phyloP scores from a whole-genome alignment of 2,329 filamentous ascomycete species.

The Phoma sp. region DNA sequence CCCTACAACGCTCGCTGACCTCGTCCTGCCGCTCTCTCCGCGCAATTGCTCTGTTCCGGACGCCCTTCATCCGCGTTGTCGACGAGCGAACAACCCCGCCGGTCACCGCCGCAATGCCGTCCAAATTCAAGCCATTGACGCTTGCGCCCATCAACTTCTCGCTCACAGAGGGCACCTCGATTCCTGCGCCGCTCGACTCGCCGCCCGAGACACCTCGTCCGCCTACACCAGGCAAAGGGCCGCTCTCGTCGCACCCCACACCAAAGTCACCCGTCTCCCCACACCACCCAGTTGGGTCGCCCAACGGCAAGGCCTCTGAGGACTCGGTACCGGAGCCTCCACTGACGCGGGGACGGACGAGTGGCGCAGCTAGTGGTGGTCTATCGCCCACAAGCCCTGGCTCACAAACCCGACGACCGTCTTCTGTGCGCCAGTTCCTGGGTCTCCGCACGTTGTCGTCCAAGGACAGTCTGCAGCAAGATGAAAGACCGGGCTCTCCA shows the following conservation, averaged over 20 bases:
- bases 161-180: constrained; percentile 52
- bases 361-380: constrained; percentile 38
- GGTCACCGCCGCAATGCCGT: constrained; percentile 33
- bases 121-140: constrained; percentile 48
- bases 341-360: constrained; percentile 33
- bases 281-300: constrained; percentile 23
- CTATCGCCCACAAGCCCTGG: constrained; percentile 43
- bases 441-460: constrained; percentile 49
- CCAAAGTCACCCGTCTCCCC: constrained; percentile 41
- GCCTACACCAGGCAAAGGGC: constrained; percentile 49
- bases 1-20: constrained; percentile 22
- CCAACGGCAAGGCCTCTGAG: constrained; percentile 28
- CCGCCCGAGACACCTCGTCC: constrained; percentile 49
- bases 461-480: constrained; percentile 43
- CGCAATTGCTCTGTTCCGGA: constrained; percentile 23
- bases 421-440: constrained; percentile 52
- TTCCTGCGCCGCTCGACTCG: constrained; percentile 51
- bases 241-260: constrained; percentile 53
- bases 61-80: constrained; percentile 18
- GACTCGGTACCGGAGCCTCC: constrained; percentile 11
- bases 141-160: constrained; percentile 52
- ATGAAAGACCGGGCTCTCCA: constrained; percentile 47
- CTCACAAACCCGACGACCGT: constrained; percentile 36
- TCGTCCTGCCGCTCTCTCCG: constrained; percentile 24
- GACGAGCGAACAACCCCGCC: constrained; percentile 4